phyloP scores from a whole-genome alignment of 805 yeast genomes.

The Barnettozyma sp. region DNA sequence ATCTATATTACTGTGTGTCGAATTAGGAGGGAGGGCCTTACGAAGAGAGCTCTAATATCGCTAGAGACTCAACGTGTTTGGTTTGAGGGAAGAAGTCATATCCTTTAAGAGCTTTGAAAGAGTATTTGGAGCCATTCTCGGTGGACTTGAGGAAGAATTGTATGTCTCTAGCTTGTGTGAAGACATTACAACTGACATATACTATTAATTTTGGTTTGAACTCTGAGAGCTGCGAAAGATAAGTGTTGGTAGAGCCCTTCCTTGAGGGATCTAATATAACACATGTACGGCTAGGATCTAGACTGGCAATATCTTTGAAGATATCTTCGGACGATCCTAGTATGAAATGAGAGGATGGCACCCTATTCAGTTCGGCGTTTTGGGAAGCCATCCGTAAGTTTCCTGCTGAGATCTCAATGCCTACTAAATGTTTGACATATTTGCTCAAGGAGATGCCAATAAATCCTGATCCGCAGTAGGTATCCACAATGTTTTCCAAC shows the following conservation, averaged over 20 bases:
- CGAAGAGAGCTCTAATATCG: conserved; percentile 39
- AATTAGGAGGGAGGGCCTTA: not conserved
- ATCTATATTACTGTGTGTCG: not conserved
- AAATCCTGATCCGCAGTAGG: conserved; percentile 93
- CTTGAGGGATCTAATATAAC: conserved; percentile 95
- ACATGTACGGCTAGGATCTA: conserved; percentile 62
- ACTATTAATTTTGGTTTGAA: conserved; percentile 79
- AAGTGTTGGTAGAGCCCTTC: conserved; percentile 86
- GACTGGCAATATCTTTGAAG: conserved; percentile 50
- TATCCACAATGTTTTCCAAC: conserved; percentile 72
- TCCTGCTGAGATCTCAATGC: conserved; percentile 90
- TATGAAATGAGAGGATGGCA: conserved; percentile 70
- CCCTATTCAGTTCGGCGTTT: conserved; percentile 67
- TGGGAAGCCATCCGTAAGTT: conserved; percentile 77
- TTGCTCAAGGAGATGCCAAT: conserved; percentile 78
- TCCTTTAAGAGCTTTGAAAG: conserved; percentile 74
- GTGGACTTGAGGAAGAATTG: conserved; percentile 69
- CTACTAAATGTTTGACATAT: conserved; percentile 69
- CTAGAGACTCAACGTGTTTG: conserved; percentile 83
- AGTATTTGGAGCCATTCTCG: conserved; percentile 51
- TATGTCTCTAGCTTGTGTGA: conserved; percentile 93
- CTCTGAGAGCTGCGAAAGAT: conserved; percentile 74
- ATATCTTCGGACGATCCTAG: conserved; percentile 89
- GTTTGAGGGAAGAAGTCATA: conserved; percentile 96
- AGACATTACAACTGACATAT: conserved; percentile 92